A percentile compares a stretch with the other conserved stretches of the same genome.
Conservation (phyloP, 2,329 filamentous ascomycete genomes). For the Aureobasidium sp. region DNA sequence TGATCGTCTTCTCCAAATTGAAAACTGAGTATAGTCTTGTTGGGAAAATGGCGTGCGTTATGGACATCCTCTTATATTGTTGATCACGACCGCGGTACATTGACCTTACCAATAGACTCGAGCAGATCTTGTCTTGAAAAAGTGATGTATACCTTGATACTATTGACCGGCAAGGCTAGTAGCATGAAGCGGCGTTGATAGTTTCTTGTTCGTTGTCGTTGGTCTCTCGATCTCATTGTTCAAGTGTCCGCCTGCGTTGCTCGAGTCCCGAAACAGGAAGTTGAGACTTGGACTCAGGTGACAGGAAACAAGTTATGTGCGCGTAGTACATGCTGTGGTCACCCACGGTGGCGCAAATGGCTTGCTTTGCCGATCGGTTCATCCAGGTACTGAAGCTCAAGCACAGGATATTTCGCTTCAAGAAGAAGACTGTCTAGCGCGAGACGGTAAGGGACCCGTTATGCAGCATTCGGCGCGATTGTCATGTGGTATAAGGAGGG, state of each 20-base stretch:
- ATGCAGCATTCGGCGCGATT: slow-evolving; percentile 6
- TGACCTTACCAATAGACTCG: background rate
- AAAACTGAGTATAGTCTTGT: background rate
- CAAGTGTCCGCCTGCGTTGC: background rate
- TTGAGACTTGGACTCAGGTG: background rate
- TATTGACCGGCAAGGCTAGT: background rate
- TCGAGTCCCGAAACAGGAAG: background rate
- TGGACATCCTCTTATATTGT: background rate
- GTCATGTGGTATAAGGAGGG: background rate
- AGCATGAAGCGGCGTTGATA: background rate
- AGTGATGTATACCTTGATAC: background rate
- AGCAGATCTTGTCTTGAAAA: background rate
- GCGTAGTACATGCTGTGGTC: background rate
- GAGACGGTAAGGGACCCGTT: background rate
- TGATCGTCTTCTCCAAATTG: background rate
- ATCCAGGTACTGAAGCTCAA: background rate
- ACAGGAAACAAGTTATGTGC: background rate
- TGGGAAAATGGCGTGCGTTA: background rate
- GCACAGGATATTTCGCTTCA: background rate
- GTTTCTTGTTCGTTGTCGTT: background rate
- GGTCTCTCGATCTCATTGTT: background rate
- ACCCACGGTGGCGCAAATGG: background rate
- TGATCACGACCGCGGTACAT: background rate
- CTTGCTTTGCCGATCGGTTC: background rate
- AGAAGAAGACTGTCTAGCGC: background rate